Evolutionary conservation across 306 rosid species (phyloP), one percentile per base, ranked within the genome.

Genomic region (Quercus mongolica): DNA sequence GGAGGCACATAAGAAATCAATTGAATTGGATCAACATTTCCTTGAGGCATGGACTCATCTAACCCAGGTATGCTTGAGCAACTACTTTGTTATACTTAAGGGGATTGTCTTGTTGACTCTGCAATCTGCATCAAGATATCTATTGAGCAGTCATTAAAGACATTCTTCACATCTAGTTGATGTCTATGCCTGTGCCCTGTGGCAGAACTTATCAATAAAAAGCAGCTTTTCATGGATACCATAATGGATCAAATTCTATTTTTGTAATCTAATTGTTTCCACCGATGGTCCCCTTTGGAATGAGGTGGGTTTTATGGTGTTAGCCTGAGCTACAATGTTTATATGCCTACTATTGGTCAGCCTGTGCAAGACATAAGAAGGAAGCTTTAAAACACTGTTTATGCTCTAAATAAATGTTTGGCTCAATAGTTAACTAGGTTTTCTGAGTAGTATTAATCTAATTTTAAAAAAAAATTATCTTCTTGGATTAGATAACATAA

Each of bases 41-140:
- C 95, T 90, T 11, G 97, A 91, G 88, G 97, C 97, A 69, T 87
- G 98, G 98, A 91, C 82, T 76, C 92, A 91, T 86, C 89, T 94
- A 76, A 85, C 91, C 75, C 98, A 90, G 98, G 97, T 94, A 90
- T 56, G 61, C 74, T 7, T 70, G 72, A 26, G 51, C 6, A 56
- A 68, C 56, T 57, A 69, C 70, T 82, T 25, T 77, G 76, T 63
- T 75, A 15, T 81, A 59, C 67, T 70, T 65, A 14, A n/a, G 30
- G 31, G 9, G 51, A 68, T 49, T 74, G 35, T 61, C 31, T 10
- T 61, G 67, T 23, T 13, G 30, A 11, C 67, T 26, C 13, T 23
- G 46, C 33, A 11, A 33, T 26, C 25, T 23, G 46, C 33, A 61
- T 49, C 54, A 12, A 61, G 54, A 51, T 61, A 70, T 31, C 52